Evolutionary conservation across 306 rosid genomes (phyloP).

Genomic region (Sesbania bispinosa): DNA sequence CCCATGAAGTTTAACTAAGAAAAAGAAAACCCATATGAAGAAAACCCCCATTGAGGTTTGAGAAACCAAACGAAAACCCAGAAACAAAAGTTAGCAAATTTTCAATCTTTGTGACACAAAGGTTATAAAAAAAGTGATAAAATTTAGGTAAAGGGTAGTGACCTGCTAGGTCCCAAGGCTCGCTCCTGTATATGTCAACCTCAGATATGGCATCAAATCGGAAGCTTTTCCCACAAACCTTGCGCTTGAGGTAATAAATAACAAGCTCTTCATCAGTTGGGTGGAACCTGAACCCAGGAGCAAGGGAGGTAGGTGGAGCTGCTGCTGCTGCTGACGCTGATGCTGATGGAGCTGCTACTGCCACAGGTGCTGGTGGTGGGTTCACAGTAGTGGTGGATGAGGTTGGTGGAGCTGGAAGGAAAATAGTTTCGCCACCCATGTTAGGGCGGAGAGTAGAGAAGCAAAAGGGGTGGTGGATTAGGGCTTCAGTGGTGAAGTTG

Average conservation of each 20-base stretch:
- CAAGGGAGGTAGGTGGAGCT: slow-evolving; percentile 71
- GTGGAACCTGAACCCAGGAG: slow-evolving; percentile 97
- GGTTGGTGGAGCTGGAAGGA: slow-evolving; percentile 29
- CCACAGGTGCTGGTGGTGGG: not conserved
- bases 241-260: slow-evolving; percentile 92
- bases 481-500: slow-evolving; percentile 52
- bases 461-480: slow-evolving; percentile 38
- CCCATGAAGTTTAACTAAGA: not conserved
- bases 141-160: not conserved
- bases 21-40: not conserved
- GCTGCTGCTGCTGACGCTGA: slow-evolving; percentile 32
- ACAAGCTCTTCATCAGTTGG: slow-evolving; percentile 97
- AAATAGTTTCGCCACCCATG: slow-evolving; percentile 66
- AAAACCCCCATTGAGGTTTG: not conserved
- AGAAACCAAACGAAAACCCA: not conserved
- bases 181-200: slow-evolving; percentile 91
- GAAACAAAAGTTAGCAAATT: not conserved
- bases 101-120: not conserved
- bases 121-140: not conserved
- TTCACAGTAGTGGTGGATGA: not conserved
- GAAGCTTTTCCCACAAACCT: slow-evolving; percentile 72
- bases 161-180: slow-evolving; percentile 99
- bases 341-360: not conserved
- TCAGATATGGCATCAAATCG: slow-evolving; percentile 91
- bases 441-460: not conserved